These are phyloP conservation scores for Paspalum vaginatum DNA, from an alignment of 176 grass and related monocot species.

Conservation along the genomic window DNA sequence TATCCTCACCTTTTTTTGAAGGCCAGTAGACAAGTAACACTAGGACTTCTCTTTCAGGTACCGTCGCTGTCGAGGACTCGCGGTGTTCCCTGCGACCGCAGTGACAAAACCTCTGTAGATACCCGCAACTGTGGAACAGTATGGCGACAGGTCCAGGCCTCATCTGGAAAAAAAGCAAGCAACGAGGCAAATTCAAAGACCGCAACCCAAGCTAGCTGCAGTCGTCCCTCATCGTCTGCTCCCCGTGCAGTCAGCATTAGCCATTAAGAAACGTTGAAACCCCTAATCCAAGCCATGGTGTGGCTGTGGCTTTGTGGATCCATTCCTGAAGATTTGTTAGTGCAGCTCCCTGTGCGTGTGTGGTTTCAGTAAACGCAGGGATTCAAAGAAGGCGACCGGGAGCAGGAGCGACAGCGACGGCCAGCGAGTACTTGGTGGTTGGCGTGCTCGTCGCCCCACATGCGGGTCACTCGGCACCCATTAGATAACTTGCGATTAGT, in stretches of 20 bases:
- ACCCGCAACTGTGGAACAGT: not conserved
- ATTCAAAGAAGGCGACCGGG: conserved; percentile 31
- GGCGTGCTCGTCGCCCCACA: conserved; percentile 33
- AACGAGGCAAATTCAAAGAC: conserved; percentile 20
- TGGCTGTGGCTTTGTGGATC: not conserved
- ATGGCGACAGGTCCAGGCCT: not conserved
- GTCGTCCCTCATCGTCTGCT: not conserved
- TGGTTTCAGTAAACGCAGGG: not conserved
- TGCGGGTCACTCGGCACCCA: not conserved
- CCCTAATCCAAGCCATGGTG: not conserved
- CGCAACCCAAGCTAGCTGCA: not conserved
- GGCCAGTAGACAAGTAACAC: not conserved
- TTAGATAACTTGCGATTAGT: conserved; percentile 26
- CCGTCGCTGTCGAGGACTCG: not conserved
- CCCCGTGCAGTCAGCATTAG: conserved; percentile 27
- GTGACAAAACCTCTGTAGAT: not conserved
- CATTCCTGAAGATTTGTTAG: not conserved
- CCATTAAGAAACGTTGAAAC: conserved; percentile 35
- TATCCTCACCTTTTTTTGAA: not conserved
- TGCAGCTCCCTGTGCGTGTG: no score
- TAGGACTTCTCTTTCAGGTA: not conserved
- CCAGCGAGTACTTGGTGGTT: not conserved
- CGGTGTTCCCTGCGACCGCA: not conserved
- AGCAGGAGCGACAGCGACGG: conserved; percentile 23
- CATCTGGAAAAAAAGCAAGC: not conserved